Conservation (phyloP, 2,329 filamentous ascomycete species). For the Tolypocladium album region DNA sequence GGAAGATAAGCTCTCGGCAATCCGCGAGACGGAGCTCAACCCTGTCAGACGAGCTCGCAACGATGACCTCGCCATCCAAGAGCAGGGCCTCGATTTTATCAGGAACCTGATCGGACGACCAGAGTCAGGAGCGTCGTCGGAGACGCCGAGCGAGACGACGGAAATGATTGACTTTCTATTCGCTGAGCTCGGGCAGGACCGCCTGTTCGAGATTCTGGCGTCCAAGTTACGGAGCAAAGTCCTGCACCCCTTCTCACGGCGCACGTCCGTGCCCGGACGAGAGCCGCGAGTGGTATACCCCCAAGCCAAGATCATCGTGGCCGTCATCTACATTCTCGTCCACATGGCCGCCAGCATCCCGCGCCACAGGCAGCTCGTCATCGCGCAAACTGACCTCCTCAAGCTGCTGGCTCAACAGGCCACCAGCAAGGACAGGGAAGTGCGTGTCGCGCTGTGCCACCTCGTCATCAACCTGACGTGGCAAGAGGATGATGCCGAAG, state of each 20-base stretch:
- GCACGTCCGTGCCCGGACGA: constrained; percentile 16
- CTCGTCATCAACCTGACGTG: constrained; percentile 79
- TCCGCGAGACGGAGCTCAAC: constrained; percentile 59
- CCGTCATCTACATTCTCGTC: constrained; percentile 72
- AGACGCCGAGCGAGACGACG: constrained; percentile 38
- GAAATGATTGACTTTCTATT: constrained; percentile 83
- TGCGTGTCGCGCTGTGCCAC: constrained; percentile 73
- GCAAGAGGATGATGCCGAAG: constrained; percentile 63
- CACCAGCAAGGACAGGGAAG: constrained; percentile 57
- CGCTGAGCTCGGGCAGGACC: constrained; percentile 60
- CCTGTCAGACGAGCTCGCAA: constrained; percentile 56
- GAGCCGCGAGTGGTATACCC: constrained; percentile 44
- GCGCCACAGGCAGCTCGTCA: constrained; percentile 65
- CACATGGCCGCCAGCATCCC: constrained; percentile 79
- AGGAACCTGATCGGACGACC: constrained; percentile 72
- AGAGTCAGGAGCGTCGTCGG: constrained; percentile 35
- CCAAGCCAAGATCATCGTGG: constrained; percentile 60
- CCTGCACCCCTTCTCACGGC: constrained; percentile 40
- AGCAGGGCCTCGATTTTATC: constrained; percentile 82
- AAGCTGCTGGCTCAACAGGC: constrained; percentile 64
- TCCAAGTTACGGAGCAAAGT: constrained; percentile 61
- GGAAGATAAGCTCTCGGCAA: constrained; percentile 34
- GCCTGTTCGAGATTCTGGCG: constrained; percentile 70
- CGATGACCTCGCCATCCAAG: constrained; percentile 77
- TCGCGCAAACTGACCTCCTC: constrained; percentile 67